phyloP scores from a whole-genome alignment of 2,329 filamentous ascomycete species.

The Colletotrichum sp. region DNA sequence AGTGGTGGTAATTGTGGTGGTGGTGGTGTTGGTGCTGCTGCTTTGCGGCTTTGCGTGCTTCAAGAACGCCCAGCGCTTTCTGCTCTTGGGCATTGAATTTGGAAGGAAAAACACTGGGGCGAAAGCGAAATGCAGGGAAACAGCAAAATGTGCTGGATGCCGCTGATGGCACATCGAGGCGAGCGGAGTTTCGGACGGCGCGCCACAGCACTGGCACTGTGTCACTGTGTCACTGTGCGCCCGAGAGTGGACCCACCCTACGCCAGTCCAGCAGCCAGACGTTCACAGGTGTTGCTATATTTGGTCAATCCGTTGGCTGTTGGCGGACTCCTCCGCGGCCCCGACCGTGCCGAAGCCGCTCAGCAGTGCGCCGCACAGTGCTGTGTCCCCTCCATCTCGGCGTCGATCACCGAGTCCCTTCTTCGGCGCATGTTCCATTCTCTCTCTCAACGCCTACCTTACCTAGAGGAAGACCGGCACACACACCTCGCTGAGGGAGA shows the following conservation, averaged over 20 bases:
- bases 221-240: not conserved
- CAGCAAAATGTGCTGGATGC: not conserved
- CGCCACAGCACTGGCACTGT: not conserved
- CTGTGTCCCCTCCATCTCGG: not conserved
- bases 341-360: conserved; percentile 6
- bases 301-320: not conserved
- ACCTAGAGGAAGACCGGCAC: not conserved
- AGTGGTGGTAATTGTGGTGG: not conserved
- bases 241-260: not conserved
- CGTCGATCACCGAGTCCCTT: not conserved
- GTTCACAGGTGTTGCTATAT: not conserved
- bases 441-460: not conserved
- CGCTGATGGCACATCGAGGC: not conserved
- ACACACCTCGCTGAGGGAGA: not conserved
- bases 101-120: not conserved
- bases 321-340: not conserved
- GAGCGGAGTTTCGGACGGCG: not conserved
- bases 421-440: not conserved
- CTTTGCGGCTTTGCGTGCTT: conserved; percentile 11
- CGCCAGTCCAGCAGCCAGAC: not conserved
- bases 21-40: not conserved
- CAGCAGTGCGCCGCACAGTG: not conserved
- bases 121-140: not conserved
- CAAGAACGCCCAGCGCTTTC: not conserved
- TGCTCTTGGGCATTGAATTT: not conserved